Conservation (phyloP, 1,284 basidiomycete genomes). For the Rhodofomes roseus region DNA sequence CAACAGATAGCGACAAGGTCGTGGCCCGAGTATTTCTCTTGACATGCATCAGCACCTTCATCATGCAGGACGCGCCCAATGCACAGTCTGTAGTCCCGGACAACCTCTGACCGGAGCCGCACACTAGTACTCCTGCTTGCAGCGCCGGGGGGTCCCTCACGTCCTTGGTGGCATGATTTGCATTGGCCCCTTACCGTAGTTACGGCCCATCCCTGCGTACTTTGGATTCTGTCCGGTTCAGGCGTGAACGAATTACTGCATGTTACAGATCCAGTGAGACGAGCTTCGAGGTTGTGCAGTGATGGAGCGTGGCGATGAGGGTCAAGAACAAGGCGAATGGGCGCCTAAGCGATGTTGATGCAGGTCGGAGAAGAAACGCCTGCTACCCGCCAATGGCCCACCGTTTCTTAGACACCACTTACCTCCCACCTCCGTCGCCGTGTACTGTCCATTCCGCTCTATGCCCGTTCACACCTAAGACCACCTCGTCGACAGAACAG, state of each 20-base stretch:
- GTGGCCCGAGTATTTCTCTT: no score
- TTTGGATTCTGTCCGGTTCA: no score
- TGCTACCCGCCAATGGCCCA: neutral
- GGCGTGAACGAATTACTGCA: no score
- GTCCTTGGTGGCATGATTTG: neutral
- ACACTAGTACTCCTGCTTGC: neutral
- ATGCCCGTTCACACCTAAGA: neutral
- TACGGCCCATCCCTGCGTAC: no score
- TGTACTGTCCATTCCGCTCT: neutral
- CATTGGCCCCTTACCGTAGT: no score
- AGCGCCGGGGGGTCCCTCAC: neutral
- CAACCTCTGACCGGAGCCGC: no score
- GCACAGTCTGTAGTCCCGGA: no score
- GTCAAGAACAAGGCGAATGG: neutral
- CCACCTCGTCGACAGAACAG: neutral
- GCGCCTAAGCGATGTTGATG: slow-evolving; percentile 2
- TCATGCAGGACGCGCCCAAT: no score
- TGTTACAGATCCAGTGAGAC: neutral
- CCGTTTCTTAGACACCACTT: neutral
- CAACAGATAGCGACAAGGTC: no score
- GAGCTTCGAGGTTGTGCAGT: neutral
- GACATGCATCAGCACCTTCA: no score
- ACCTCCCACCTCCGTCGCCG: neutral
- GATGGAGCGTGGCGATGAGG: no score
- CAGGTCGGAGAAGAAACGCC: neutral